These are phyloP conservation scores for Graphiopsis chlorocephala DNA, from an alignment of 2,329 filamentous ascomycete species.

Conservation along the genomic window DNA sequence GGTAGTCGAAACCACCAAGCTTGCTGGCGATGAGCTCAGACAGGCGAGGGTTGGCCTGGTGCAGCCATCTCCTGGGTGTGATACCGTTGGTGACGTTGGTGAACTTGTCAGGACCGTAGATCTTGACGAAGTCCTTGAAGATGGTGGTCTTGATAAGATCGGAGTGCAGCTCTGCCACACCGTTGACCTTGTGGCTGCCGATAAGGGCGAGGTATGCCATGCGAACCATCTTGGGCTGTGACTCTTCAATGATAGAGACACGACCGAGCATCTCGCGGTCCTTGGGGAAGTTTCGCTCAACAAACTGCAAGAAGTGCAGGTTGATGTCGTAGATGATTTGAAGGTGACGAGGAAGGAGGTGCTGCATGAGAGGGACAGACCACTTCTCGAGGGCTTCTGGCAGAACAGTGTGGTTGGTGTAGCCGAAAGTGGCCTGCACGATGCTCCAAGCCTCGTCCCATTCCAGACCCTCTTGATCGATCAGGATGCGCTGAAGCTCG, in stretches of 20 bases:
- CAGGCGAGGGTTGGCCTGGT: slow-evolving; percentile 91
- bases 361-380: slow-evolving; percentile 89
- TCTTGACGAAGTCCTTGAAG: slow-evolving; percentile 95
- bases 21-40: slow-evolving; percentile 92
- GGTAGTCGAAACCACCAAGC: slow-evolving; percentile 75
- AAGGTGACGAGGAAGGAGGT: slow-evolving; percentile 87
- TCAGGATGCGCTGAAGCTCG: slow-evolving; percentile 86
- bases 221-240: slow-evolving; percentile 93
- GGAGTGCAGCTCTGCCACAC: slow-evolving; percentile 94
- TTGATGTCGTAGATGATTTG: slow-evolving; percentile 99
- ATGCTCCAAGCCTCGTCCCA: slow-evolving; percentile 91
- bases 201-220: slow-evolving; percentile 96
- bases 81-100: slow-evolving; percentile 98
- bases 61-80: slow-evolving; percentile 91
- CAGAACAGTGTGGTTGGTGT: slow-evolving; percentile 97
- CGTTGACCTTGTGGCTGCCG: slow-evolving; percentile 98
- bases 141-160: slow-evolving; percentile 99
- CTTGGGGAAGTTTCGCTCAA: slow-evolving; percentile 86
- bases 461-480: slow-evolving; percentile 84
- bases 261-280: slow-evolving; percentile 80
- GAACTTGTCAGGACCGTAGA: slow-evolving; percentile 96
- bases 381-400: slow-evolving; percentile 98
- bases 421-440: slow-evolving; percentile 70
- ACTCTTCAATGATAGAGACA: slow-evolving; percentile 98
- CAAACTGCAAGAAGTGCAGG: slow-evolving; percentile 82